phyloP scores from a whole-genome alignment of 2,329 filamentous ascomycete species.

The Coniosporium tulheliwenetii region DNA sequence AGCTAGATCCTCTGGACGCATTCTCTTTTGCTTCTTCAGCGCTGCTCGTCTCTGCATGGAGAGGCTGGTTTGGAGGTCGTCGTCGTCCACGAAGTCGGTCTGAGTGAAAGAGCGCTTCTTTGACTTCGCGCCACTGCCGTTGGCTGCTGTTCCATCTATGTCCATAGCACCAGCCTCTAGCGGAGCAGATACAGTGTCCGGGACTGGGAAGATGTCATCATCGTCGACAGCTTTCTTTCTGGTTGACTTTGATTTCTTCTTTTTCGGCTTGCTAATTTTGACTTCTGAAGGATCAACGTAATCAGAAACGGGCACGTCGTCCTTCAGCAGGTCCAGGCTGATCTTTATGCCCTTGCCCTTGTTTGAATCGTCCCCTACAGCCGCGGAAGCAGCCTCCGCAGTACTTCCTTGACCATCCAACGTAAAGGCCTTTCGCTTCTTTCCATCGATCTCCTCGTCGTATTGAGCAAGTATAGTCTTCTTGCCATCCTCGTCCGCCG shows the following conservation, averaged over 20 bases:
- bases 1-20: constrained; percentile 73
- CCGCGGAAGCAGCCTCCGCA: constrained; percentile 45
- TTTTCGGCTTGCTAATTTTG: constrained; percentile 91
- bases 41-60: constrained; percentile 69
- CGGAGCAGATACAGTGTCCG: constrained; percentile 13
- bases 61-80: constrained; percentile 76
- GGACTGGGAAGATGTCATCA: constrained; percentile 32
- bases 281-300: constrained; percentile 77
- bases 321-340: constrained; percentile 55
- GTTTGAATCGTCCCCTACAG: constrained; percentile 36
- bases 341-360: constrained; percentile 53
- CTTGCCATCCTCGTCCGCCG: constrained; percentile 48
- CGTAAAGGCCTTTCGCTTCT: constrained; percentile 77
- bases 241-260: constrained; percentile 58
- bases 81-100: constrained; percentile 69
- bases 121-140: constrained; percentile 16
- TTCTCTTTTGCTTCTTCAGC: constrained; percentile 82
- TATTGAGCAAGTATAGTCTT: constrained; percentile 72
- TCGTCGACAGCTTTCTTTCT: constrained; percentile 52
- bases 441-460: constrained; percentile 86
- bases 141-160: constrained; percentile 37
- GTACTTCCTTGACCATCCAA: constrained; percentile 63
- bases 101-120: constrained; percentile 53
- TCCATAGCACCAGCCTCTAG: constrained; percentile 51
- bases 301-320: constrained; percentile 60